phyloP scores from a whole-genome alignment of 23 red algal species.

The Gracilaria domingensis region DNA sequence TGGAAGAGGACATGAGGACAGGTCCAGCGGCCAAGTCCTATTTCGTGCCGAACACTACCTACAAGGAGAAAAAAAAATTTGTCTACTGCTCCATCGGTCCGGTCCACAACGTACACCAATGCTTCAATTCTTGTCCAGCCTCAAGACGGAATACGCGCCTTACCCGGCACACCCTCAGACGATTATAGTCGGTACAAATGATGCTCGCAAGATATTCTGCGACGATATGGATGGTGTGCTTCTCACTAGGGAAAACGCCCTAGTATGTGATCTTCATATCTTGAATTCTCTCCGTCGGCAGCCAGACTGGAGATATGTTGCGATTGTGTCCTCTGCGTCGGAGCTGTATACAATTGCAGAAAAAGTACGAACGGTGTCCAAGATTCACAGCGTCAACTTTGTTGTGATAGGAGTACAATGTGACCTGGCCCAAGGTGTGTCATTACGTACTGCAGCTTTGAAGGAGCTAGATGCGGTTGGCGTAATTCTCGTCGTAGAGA shows the following conservation, averaged over 20 bases:
- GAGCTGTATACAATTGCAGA: conserved; percentile 31
- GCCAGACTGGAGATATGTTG: conserved; percentile 25
- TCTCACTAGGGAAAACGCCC: not conserved
- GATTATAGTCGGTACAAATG: conserved; percentile 36
- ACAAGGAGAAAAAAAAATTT: not conserved
- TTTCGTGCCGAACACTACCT: too few species aligned
- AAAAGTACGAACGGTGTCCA: not conserved
- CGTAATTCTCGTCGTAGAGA: conserved; percentile 12
- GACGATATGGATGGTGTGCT: conserved; percentile 7
- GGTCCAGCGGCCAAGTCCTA: too few species aligned
- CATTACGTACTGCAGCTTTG: conserved; percentile 1
- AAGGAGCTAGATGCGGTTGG: conserved; percentile 20
- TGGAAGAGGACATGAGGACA: too few species aligned
- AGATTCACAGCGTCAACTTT: conserved; percentile 10
- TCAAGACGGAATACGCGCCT: conserved; percentile 11
- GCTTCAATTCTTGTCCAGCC: conserved; percentile 20
- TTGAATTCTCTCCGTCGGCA: not conserved
- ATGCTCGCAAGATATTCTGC: conserved; percentile 3
- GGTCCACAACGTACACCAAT: not conserved
- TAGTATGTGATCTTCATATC: conserved; percentile 26
- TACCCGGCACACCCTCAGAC: conserved; percentile 12
- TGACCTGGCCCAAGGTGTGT: conserved; percentile 17
- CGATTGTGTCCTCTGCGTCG: conserved; percentile 18
- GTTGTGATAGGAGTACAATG: conserved; percentile 23
- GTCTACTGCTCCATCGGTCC: not conserved